Evolutionary conservation across 208 protist genomes (phyloP), one percentile per base, ranked within the genome.

Genomic region (Acanthamoeba divionensis): DNA sequence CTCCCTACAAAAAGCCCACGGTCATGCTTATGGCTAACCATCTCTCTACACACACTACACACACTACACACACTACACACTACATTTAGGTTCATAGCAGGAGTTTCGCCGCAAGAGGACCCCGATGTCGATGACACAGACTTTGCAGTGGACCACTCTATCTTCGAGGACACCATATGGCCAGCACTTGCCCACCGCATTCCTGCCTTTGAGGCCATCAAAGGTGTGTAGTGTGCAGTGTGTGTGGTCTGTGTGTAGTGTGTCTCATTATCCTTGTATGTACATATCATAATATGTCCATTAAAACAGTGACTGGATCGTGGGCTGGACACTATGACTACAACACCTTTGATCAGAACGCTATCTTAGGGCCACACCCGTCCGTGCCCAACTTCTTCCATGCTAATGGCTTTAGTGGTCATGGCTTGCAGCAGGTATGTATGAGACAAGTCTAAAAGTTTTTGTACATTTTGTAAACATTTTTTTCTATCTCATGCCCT

Each of bases 321-420:
- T 79, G 67, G 67, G 67, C 67, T 6, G 67, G 67, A 9, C 67
- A 79, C 67, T 79, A 79, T n/a, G 67, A 79, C 67, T 79, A 79
- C 67, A 79, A 79, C 67, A 79, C 33, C 4, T 79, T 79, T 33
- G 67, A 79, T 18, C 67, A 79, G 67, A 79, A 79, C 67, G 67
- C 67, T 0, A 79, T 79, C 13, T 48, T 79, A 33, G 67, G 67
- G 4, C 15, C 38, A 1, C 67, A 79, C 26, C 67, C 67, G 0
- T 48, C 67, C 12, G 67, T 79, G 26, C 24, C 24, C 67, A 79
- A 79, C 67, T 79, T 38, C 44, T 79, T 38, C 41, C 67, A 79
- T 48, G 67, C 67, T 15, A 79, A 79, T n/a, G 67, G 67, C 12
- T 79, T 79, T 41, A 57, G 45, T 15, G 67, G 67, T 1, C 67